phyloP scores from a whole-genome alignment of 1,284 basidiomycete genomes.

The Heliocybe sulcata region DNA sequence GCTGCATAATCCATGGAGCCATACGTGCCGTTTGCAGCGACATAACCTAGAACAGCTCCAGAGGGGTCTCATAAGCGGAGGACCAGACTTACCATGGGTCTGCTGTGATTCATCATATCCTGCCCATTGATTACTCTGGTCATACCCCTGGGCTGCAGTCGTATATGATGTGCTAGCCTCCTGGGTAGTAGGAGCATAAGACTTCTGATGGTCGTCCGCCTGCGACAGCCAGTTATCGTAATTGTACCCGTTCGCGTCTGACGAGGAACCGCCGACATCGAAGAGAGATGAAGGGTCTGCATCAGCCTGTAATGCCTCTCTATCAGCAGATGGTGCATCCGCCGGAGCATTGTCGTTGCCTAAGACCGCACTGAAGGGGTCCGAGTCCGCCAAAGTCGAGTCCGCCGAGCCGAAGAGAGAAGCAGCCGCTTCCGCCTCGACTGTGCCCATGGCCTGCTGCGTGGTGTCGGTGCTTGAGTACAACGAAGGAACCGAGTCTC shows the following conservation, averaged over 20 bases:
- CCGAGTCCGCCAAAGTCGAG: not conserved
- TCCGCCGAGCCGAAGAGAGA: conserved; percentile 1
- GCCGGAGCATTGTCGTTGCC: not conserved
- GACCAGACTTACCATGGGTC: not conserved
- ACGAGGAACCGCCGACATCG: not conserved
- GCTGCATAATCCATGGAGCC: not conserved
- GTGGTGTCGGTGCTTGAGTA: not conserved
- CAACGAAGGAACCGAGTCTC: not conserved
- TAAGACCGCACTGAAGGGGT: conserved; percentile 4
- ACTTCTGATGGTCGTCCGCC: not conserved
- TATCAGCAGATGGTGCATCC: not conserved
- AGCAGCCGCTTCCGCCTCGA: conserved; percentile 38
- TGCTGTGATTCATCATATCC: not conserved
- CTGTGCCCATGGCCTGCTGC: conserved; percentile 40
- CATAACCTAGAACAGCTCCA: not conserved
- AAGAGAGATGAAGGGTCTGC: not conserved
- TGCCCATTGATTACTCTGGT: not conserved
- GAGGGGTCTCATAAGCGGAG: not conserved
- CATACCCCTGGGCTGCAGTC: not conserved
- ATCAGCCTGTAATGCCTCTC: not conserved
- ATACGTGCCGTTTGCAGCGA: not conserved
- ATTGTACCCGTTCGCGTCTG: not conserved
- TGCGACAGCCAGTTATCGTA: not conserved
- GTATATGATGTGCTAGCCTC: not conserved
- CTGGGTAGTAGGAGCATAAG: not conserved